Evolutionary conservation across 78 protist genomes (phyloP), one percentile per base, ranked within the genome.

Genomic region (Andalucia godoyi): DNA sequence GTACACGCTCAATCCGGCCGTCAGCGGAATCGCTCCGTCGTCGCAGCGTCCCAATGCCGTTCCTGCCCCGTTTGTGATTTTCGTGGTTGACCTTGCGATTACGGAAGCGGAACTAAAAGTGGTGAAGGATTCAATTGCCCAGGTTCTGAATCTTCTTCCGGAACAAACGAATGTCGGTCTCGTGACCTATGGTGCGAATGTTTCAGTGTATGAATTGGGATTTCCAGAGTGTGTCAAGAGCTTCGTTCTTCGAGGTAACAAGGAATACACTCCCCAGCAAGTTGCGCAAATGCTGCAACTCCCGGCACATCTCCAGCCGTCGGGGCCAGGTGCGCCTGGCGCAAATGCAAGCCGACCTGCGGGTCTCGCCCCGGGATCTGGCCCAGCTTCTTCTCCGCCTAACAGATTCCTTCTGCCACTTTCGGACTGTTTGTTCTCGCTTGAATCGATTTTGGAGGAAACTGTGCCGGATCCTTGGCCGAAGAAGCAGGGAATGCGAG

Each of bases 101-200:
- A 70, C 57, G 36, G 90, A 72, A 55, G 79, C 61, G 17, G 98
- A 93, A 46, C 73, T 93, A 15, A 63, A 59, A 41, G 83, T 77
- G n/a, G 67, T 92, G 15, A 84, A 77, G 73, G 93, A 82, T 38
- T 46, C 89, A 43, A 57, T 95, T 34, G 36, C 82, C 51, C 77
- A 74, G 84, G 80, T 86, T 30, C 77, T 95, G 50, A 39, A 33
- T 21, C 73, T 84, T 38, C 64, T 95, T 27, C 95, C 99, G 15
- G 81, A 64, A 39, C 63, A 83, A 50, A 57, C 92, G 2, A 70
- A 66, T 39, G 90, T 95, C 30, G 99, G 97, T 23, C 78, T 95
- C 43, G 84, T 95, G 59, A 95, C 99, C 27, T 93, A 77, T 52
- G 99, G 97, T 13, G 71, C 89, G 5, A 84, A 78, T 50, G 93